These are phyloP conservation scores for Globisporangium parvum DNA, from an alignment of 352 stramenopile genomes.

Conservation along the genomic window DNA sequence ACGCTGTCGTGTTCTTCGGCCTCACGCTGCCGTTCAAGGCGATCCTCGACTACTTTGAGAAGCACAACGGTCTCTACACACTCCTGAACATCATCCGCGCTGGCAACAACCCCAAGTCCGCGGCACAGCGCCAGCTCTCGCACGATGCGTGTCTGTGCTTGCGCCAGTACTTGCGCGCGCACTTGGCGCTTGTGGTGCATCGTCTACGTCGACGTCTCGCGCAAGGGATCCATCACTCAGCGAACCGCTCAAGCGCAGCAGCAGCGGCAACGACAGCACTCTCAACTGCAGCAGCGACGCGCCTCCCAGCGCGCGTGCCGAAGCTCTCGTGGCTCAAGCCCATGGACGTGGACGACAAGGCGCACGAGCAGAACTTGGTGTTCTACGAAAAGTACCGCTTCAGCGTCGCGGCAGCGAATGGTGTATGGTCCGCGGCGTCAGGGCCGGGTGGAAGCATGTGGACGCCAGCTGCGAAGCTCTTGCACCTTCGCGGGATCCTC, in stretches of 20 bases:
- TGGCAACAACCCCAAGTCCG: conserved; percentile 68
- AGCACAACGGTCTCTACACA: conserved; percentile 77
- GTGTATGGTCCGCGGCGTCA: conserved; percentile 49
- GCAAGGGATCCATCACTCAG: conserved; percentile 45
- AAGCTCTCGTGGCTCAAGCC: conserved; percentile 75
- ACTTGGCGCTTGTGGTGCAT: conserved; percentile 71
- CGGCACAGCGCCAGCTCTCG: conserved; percentile 69
- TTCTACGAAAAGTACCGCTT: conserved; percentile 85
- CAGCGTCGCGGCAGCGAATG: conserved; percentile 41
- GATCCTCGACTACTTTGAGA: conserved; percentile 83
- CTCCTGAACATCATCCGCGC: conserved; percentile 82
- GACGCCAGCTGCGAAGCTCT: conserved; percentile 63
- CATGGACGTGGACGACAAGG: conserved; percentile 82
- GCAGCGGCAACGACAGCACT: conserved; percentile 26
- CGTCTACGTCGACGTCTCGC: conserved; percentile 55
- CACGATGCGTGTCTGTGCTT: conserved; percentile 82
- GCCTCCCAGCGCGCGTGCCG: conserved; percentile 57
- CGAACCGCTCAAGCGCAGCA: conserved; percentile 22
- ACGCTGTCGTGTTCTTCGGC: conserved; percentile 81
- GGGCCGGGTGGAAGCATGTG: conserved; percentile 59
- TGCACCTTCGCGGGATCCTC: conserved; percentile 62
- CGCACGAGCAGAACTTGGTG: conserved; percentile 72
- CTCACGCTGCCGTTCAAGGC: conserved; percentile 74
- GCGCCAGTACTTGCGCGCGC: conserved; percentile 77
- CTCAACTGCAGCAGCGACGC: conserved; percentile 43